Conservation (phyloP, 2,329 filamentous ascomycete genomes). For the Fusarium pininemorale region DNA sequence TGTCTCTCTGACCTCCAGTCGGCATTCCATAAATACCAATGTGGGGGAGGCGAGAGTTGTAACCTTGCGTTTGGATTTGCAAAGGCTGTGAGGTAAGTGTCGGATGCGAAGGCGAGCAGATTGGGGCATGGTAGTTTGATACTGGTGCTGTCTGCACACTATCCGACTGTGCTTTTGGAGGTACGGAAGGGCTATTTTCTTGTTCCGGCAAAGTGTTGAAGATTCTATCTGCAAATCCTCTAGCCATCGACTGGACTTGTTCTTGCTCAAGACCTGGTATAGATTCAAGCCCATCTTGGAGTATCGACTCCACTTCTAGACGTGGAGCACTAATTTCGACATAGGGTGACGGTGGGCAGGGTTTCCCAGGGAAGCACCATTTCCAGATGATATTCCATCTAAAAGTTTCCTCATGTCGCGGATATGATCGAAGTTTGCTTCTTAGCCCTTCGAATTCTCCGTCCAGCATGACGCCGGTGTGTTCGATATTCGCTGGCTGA, state of each 20-base stretch:
- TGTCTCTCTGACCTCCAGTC: too few species aligned
- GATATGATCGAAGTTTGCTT: background rate
- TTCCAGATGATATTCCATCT: background rate
- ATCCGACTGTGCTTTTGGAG: too few species aligned
- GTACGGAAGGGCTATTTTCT: background rate
- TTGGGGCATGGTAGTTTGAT: fast-evolving
- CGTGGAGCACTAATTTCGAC: background rate
- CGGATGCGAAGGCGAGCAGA: fast-evolving
- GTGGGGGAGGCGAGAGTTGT: too few species aligned
- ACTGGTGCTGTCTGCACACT: background rate
- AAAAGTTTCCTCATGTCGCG: background rate
- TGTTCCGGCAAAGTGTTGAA: background rate
- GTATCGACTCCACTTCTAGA: background rate
- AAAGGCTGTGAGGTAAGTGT: background rate
- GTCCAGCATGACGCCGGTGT: background rate
- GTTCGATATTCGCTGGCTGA: background rate
- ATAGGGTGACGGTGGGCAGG: background rate
- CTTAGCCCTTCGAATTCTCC: background rate
- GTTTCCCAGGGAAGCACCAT: background rate
- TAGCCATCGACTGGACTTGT: too few species aligned
- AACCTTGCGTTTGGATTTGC: background rate
- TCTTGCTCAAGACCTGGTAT: background rate
- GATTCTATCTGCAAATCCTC: background rate
- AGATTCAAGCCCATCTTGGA: fast-evolving
- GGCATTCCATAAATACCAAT: background rate